A percentile compares a stretch with the other conserved stretches of the same genome.
These are phyloP conservation scores for Clarireedia monteithiana DNA, from an alignment of 2,329 filamentous ascomycete genomes.

Conservation along the genomic window DNA sequence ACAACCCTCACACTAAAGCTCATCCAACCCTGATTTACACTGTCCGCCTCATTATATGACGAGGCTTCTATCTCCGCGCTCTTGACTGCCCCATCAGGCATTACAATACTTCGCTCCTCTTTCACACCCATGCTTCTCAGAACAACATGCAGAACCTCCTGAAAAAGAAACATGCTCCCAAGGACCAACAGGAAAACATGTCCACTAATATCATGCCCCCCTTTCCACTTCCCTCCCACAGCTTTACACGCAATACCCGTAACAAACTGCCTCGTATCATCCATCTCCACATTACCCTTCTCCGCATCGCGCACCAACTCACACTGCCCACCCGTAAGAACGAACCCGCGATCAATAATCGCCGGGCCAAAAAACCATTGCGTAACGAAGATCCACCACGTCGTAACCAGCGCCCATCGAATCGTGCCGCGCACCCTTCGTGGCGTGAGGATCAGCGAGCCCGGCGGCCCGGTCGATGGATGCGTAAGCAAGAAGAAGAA, in stretches of 20 bases:
- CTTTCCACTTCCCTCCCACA: slow-evolving; percentile 75
- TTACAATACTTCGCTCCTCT: slow-evolving; percentile 60
- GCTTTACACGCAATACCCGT: slow-evolving; percentile 77
- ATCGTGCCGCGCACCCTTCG: slow-evolving; percentile 50
- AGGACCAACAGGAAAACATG: slow-evolving; percentile 91
- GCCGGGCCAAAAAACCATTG: slow-evolving; percentile 96
- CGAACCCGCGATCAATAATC: slow-evolving; percentile 82
- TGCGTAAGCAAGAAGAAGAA: slow-evolving; percentile 62
- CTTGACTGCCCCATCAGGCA: slow-evolving; percentile 58
- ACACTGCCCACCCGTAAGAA: slow-evolving; percentile 81
- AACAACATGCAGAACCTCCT: slow-evolving; percentile 65
- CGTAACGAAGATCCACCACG: slow-evolving; percentile 77
- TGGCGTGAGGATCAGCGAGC: slow-evolving; percentile 33
- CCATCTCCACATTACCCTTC: slow-evolving; percentile 38
- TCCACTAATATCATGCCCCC: slow-evolving; percentile 94
- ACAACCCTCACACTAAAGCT: slow-evolving; percentile 48
- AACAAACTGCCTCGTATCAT: slow-evolving; percentile 44
- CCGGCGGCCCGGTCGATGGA: slow-evolving; percentile 42
- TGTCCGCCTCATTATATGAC: slow-evolving; percentile 8
- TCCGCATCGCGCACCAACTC: slow-evolving; percentile 46
- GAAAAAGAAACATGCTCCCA: slow-evolving; percentile 70
- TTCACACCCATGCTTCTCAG: slow-evolving; percentile 36
- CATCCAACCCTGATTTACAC: slow-evolving; percentile 25
- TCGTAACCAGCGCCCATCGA: slow-evolving; percentile 66
- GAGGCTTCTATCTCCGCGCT: slow-evolving; percentile 43